Base-by-base conservation (phyloP, 768 basidiomycete genomes). In the Rhodocollybia butyracea region DNA sequence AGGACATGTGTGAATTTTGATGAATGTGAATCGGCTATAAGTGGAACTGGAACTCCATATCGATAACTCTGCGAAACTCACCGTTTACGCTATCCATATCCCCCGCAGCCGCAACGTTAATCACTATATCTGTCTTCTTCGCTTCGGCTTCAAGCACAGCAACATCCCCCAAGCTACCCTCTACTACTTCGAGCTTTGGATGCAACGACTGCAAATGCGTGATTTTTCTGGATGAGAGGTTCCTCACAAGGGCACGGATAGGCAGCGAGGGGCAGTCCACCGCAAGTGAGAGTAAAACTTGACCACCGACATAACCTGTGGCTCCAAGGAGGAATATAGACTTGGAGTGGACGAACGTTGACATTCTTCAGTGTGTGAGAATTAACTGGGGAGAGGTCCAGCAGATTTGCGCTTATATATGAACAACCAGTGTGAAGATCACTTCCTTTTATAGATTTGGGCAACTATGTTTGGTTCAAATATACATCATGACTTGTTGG, bases 251-350 rank as follows among this genome's bases (percentile, higher is more conserved):
- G 1, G 74, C 73, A 4, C 68, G 55, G 29, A 78, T 60, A 51
- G 65, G 69, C 31, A 69, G 60, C 6, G 68, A 57, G 0, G 73
- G 71, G 26, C 63, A 64, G 26, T 72, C 68, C 40, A 63, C 61
- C 11, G 68, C 70, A 5, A 76, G 61, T 17, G 68, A 54, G 1
- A 66, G 13, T 5, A 78, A 61, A 57, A 78, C 69, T 50, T 77
- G 71, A 19, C 71, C 74, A 21, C 75, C 75, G 32, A 77, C 63
- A 60, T 72, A 77, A n/a, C 77, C 76, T 2, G 76, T 76, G 1
- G 76, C 77, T 6, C 77, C 76, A 12, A 78, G 64, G 51, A 76
- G 66, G 63, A 78, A 73, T 54, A 77, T 62, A 11, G n/a, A n/a
- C n/a, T n/a, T n/a, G n/a, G n/a, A n/a, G n/a, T n/a, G n/a, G n/a